phyloP scores from a whole-genome alignment of 352 stramenopile species.

The Phytophthora pseudosyringae region DNA sequence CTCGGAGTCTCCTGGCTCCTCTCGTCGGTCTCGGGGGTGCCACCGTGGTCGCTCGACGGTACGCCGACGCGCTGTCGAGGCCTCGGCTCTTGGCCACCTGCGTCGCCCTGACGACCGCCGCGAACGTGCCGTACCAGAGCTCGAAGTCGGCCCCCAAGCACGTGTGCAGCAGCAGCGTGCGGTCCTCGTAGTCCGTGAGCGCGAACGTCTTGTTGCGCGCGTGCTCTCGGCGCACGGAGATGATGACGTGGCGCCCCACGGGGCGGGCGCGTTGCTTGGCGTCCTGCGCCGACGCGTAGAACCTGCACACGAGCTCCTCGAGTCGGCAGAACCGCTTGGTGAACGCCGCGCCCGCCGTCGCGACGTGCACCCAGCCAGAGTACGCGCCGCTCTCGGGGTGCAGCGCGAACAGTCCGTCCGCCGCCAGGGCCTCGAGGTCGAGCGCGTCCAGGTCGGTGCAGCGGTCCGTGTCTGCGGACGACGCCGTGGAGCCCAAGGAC shows the following conservation, averaged over 20 bases:
- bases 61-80: background rate
- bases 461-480: conserved; percentile 24
- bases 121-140: conserved; percentile 50
- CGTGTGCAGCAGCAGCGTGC: conserved; percentile 45
- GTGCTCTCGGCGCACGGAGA: conserved; percentile 43
- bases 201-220: conserved; percentile 59
- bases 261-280: conserved; percentile 11
- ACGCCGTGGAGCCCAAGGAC: conserved; percentile 29
- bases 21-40: conserved; percentile 9
- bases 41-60: conserved; percentile 20
- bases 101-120: conserved; percentile 39
- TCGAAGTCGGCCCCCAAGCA: conserved; percentile 54
- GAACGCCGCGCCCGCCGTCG: conserved; percentile 25
- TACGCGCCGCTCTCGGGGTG: conserved; percentile 34
- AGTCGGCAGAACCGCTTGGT: conserved; percentile 46
- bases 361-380: conserved; percentile 50
- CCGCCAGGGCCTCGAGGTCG: conserved; percentile 31
- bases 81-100: conserved; percentile 39
- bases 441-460: conserved; percentile 39
- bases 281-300: conserved; percentile 41
- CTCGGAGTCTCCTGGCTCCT: conserved; percentile 1
- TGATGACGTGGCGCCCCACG: conserved; percentile 46
- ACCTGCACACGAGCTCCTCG: conserved; percentile 48
- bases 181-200: conserved; percentile 55
- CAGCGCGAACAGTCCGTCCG: conserved; percentile 26